Base-by-base conservation (phyloP, 2,329 filamentous ascomycete genomes). In the Pestalotiopsis sp. region DNA sequence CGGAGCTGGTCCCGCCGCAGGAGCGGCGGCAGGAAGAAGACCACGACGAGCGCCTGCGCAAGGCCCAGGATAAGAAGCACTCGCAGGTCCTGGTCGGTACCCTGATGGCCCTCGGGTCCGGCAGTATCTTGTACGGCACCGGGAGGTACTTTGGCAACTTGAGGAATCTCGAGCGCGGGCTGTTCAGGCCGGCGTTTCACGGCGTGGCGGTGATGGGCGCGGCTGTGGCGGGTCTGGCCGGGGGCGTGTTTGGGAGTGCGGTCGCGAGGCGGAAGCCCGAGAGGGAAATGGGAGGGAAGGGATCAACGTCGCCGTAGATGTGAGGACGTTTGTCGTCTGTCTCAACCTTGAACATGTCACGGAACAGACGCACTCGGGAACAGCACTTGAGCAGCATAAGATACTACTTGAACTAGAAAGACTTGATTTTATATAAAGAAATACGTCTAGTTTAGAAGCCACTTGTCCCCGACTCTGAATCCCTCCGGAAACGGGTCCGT, bases 81-180 rank as follows among this genome's bases (percentile, higher is more conserved):
- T 71, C 76, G 52, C 82, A 78, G 68, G 75, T 80, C 64, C 78
- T 80, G 9, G 80, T 82, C 4, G 81, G 79, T 7, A 78, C 80
- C 4, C 76, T 86, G 58, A 80, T 86, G 41, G 82, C 77, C 3
- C 80, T 81, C 23, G 85, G 85, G 6, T 80, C 78, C 11, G 80
- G 83, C 0, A 83, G 81, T 66, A 81, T 87, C 25, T 77, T 79
- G 17, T 85, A 86, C 73, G 85, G 83, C 11, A 84, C 83, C 11
- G 74, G 75, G 65, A 77, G 84, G 41, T 86, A 86, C 71, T 86
- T 86, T 72, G 77, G 77, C 23, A 82, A 79, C 17, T 73, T 86
- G 76, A 75, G 77, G 49, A 70, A 79, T 60, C 73, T 85, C 38
- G 78, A 84, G 76, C 74, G 77, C 62, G 84, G 84, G 4, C 70